Conservation (phyloP, 192 early-diverging fungal species). For the Thamnidium elegans region DNA sequence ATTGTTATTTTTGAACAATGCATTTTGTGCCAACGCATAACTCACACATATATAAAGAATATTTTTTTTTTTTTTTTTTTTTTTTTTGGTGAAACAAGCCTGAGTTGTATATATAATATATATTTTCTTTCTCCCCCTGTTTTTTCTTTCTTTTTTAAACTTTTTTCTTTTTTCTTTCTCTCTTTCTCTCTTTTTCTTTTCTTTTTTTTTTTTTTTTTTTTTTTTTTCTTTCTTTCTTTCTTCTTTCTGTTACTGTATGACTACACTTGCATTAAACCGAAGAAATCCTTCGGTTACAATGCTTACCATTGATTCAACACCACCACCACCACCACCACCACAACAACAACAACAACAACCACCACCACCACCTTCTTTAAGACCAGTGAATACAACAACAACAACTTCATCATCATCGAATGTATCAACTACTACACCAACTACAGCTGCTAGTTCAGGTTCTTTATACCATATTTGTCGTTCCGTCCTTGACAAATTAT, state of each 20-base stretch:
- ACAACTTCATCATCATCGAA: too few species aligned
- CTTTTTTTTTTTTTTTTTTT: constrained; percentile 20
- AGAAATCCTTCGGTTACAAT: constrained; percentile 16
- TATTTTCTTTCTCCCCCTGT: too few species aligned
- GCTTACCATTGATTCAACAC: background rate
- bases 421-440: constrained; percentile 20
- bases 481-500: constrained; percentile 64
- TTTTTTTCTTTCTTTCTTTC: constrained; percentile 23
- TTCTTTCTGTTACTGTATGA: constrained; percentile 24
- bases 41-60: background rate
- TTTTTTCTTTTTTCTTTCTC: background rate
- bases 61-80: background rate
- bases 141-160: too few species aligned
- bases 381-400: too few species aligned
- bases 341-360: background rate
- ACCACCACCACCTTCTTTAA: background rate
- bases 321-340: background rate
- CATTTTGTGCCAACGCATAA: background rate
- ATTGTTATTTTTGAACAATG: too few species aligned
- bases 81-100: too few species aligned
- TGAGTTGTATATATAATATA: too few species aligned
- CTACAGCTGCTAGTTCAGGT: constrained; percentile 7
- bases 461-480: constrained; percentile 76
- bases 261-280: constrained; percentile 37
- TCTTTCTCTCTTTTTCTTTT: background rate